phyloP scores from a whole-genome alignment of 306 rosid species.

The Ormosia semicastrata region DNA sequence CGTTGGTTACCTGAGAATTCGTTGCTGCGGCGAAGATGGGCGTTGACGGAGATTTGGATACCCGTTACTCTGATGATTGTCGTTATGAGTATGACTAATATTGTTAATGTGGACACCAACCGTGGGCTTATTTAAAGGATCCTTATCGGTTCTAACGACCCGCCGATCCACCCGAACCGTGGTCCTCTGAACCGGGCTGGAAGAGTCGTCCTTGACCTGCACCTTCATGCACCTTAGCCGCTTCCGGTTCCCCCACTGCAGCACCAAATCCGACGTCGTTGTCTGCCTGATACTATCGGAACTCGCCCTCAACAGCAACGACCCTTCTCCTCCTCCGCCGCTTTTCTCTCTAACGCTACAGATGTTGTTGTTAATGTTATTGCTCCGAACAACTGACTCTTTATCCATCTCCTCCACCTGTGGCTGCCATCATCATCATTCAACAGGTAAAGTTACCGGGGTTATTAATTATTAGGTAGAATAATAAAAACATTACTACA shows the following conservation, averaged over 20 bases:
- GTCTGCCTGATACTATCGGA: constrained; percentile 46
- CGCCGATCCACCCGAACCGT: constrained; percentile 85
- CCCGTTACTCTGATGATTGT: constrained; percentile 39
- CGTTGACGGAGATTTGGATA: constrained; percentile 84
- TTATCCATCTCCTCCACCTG: constrained; percentile 56
- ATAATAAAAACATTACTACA: constrained; percentile 20
- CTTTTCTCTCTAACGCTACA: constrained; percentile 40
- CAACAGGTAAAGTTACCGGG: not conserved
- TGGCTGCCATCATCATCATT: constrained; percentile 36
- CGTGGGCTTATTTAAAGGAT: constrained; percentile 47
- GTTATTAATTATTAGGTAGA: not conserved
- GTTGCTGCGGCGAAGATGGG: constrained; percentile 71
- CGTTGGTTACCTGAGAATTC: constrained; percentile 61
- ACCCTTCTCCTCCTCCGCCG: constrained; percentile 40
- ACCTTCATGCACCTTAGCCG: constrained; percentile 91
- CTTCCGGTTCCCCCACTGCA: constrained; percentile 96
- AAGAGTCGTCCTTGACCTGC: constrained; percentile 70
- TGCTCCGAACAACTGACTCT: constrained; percentile 32
- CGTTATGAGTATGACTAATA: not conserved
- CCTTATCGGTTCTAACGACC: constrained; percentile 59
- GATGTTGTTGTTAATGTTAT: constrained; percentile 16
- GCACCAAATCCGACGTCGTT: constrained; percentile 66
- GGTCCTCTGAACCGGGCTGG: constrained; percentile 60
- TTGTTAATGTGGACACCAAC: constrained; percentile 5
- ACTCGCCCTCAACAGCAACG: constrained; percentile 53